phyloP scores from a whole-genome alignment of 1,284 basidiomycete genomes.

The Phaffia rhodozyma region DNA sequence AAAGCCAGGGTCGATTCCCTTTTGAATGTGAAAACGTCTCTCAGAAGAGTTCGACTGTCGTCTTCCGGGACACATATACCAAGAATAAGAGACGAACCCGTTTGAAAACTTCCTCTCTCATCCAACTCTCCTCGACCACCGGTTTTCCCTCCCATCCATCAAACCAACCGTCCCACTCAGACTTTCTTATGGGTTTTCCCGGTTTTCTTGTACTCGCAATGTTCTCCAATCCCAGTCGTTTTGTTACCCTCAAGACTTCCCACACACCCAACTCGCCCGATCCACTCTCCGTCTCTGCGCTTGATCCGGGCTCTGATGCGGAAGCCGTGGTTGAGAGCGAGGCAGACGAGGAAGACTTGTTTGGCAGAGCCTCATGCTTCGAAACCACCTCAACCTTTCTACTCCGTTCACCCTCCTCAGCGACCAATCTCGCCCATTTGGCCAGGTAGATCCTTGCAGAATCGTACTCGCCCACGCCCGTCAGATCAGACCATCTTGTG shows the following conservation, averaged over 20 bases:
- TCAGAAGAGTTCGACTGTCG: neutral
- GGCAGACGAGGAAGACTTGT: constrained; percentile 10
- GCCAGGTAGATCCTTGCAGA: constrained; percentile 91
- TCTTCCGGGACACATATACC: neutral
- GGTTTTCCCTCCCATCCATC: constrained; percentile 51
- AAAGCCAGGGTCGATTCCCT: constrained; percentile 48
- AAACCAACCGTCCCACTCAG: constrained; percentile 61
- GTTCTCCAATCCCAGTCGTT: constrained; percentile 29
- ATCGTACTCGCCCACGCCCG: constrained; percentile 77
- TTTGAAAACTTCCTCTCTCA: constrained; percentile 61
- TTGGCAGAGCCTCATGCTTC: constrained; percentile 18
- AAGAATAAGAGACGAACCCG: constrained; percentile 32
- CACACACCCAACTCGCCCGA: constrained; percentile 71
- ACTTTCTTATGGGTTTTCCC: constrained; percentile 54
- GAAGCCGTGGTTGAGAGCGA: constrained; percentile 35
- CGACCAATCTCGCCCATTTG: constrained; percentile 83
- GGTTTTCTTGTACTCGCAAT: constrained; percentile 30
- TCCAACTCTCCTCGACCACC: constrained; percentile 51
- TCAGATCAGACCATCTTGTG: constrained; percentile 17
- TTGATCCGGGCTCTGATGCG: constrained; percentile 22
- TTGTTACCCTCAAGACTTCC: constrained; percentile 50
- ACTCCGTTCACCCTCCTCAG: constrained; percentile 84
- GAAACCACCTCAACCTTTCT: constrained; percentile 51
- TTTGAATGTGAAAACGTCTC: neutral
- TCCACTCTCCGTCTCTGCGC: constrained; percentile 47